Evolutionary conservation across 176 grass and related monocot species (phyloP).

Genomic region (Aegilops sharonensis): DNA sequence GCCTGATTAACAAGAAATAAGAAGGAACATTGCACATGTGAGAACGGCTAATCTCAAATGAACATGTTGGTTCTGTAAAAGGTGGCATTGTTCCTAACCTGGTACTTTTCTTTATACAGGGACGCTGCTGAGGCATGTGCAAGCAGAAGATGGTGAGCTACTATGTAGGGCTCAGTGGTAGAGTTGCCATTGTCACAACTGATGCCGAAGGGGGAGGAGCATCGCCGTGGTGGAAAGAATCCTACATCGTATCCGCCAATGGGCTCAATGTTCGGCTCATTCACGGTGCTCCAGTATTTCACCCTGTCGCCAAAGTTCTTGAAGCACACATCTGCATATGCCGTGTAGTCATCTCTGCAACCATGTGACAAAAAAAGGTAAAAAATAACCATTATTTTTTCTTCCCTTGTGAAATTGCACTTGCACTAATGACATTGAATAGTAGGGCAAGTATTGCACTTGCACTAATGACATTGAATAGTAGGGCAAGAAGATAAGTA

Average conservation of each 20-base stretch:
- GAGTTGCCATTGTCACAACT: constrained; percentile 71
- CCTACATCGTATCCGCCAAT: constrained; percentile 65
- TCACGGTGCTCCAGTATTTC: constrained; percentile 79
- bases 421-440: too few relatives aligned
- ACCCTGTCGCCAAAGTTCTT: constrained; percentile 85
- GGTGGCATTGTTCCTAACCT: constrained; percentile 32
- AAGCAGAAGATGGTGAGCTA: constrained; percentile 66
- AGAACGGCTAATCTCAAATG: not conserved
- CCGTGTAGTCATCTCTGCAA: constrained; percentile 81
- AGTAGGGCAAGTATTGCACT: not conserved
- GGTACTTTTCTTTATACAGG: constrained; percentile 69
- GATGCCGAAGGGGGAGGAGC: constrained; percentile 67
- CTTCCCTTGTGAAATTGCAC: not conserved
- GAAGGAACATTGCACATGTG: not conserved
- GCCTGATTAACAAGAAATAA: constrained; percentile 37
- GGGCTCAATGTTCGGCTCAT: constrained; percentile 74
- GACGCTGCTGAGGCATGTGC: constrained; percentile 63
- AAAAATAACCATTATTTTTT: not conserved
- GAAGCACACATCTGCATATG: constrained; percentile 85
- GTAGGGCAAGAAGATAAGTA: constrained; percentile 27
- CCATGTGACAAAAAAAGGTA: not conserved
- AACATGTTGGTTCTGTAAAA: not conserved
- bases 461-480: not conserved
- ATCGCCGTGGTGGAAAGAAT: constrained; percentile 49
- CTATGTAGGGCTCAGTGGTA: constrained; percentile 78